These are phyloP conservation scores for Furcasterigmium furcatum DNA, from an alignment of 2,329 filamentous ascomycete genomes.

Conservation along the genomic window DNA sequence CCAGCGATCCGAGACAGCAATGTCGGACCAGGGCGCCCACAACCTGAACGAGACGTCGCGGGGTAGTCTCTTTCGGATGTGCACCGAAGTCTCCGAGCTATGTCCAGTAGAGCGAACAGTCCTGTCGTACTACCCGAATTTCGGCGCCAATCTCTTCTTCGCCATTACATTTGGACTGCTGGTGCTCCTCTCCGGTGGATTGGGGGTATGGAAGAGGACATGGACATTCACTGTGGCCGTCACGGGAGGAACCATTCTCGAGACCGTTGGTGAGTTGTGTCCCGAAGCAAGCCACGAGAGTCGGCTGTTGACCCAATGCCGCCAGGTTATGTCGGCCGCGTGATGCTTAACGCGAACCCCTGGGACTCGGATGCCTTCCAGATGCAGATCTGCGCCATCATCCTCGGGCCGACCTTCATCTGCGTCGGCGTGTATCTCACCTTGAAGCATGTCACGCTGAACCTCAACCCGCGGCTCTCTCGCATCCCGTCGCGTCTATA, in stretches of 20 bases:
- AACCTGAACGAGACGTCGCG: neutral
- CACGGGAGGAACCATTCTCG: slow-evolving; percentile 44
- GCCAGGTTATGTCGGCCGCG: slow-evolving; percentile 48
- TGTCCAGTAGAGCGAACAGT: slow-evolving; percentile 53
- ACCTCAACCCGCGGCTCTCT: slow-evolving; percentile 46
- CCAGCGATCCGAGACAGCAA: no score
- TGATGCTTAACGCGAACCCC: slow-evolving; percentile 48
- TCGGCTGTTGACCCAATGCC: neutral
- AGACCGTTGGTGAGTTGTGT: slow-evolving; percentile 40
- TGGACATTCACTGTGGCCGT: slow-evolving; percentile 52
- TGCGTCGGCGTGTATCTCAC: slow-evolving; percentile 63
- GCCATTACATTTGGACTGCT: slow-evolving; percentile 44
- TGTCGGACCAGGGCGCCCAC: no score
- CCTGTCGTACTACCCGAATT: slow-evolving; percentile 53
- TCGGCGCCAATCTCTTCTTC: slow-evolving; percentile 54
- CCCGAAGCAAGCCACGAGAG: neutral
- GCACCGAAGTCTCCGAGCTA: slow-evolving; percentile 31
- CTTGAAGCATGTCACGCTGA: slow-evolving; percentile 54
- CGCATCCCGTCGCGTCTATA: slow-evolving; percentile 48
- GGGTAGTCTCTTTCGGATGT: slow-evolving; percentile 17
- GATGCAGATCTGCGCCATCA: slow-evolving; percentile 57
- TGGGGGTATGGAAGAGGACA: slow-evolving; percentile 48
- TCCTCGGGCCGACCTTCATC: slow-evolving; percentile 57
- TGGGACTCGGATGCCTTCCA: slow-evolving; percentile 53
- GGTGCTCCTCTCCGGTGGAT: slow-evolving; percentile 33